These are phyloP conservation scores for Microthlaspi erraticum DNA, from an alignment of 345 rosid genomes.

Conservation along the genomic window DNA sequence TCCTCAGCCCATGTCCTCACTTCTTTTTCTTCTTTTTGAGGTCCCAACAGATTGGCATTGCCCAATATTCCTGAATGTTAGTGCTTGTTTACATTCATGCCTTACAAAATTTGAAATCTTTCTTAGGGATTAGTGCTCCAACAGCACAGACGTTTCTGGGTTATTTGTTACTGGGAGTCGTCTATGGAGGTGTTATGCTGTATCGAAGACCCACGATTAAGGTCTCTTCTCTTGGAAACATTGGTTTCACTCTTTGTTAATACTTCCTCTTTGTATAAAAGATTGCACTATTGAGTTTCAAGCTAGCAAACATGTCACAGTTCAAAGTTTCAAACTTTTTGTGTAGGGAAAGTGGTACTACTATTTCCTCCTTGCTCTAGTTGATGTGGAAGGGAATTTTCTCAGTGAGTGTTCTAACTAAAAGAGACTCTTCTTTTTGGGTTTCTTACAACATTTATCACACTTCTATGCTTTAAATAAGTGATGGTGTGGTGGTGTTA, in stretches of 20 bases:
- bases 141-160: slow-evolving; percentile 61
- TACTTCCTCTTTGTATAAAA: neutral
- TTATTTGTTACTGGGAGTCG: slow-evolving; percentile 52
- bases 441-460: no score
- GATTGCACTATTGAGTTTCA: neutral
- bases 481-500: no score
- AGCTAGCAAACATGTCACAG: no score
- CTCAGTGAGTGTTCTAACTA: slow-evolving; percentile 65
- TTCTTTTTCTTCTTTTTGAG: neutral
- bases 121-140: slow-evolving; percentile 59
- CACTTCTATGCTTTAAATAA: no score
- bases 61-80: no score
- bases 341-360: slow-evolving; percentile 88
- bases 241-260: slow-evolving; percentile 7
- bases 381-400: slow-evolving; percentile 88
- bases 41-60: neutral
- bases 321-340: neutral
- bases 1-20: no score
- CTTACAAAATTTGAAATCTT: neutral
- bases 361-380: slow-evolving; percentile 70
- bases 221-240: slow-evolving; percentile 40
- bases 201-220: slow-evolving; percentile 53
- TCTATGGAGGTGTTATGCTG: slow-evolving; percentile 63
- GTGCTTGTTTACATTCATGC: no score
- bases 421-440: neutral